Conservation (phyloP, 108 stramenopile species). For the Fistulifera solaris region DNA sequence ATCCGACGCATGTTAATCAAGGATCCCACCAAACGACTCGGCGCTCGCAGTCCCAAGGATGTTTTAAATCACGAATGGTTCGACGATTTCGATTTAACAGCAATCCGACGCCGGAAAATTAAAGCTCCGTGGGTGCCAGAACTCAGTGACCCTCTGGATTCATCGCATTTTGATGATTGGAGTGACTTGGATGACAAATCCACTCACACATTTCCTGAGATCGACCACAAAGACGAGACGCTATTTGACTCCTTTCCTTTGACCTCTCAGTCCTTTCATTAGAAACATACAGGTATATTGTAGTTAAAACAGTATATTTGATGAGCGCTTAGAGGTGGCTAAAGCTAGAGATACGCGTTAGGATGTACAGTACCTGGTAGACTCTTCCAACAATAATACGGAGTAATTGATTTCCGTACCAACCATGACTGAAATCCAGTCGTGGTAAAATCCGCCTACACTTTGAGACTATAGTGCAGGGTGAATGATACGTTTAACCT, state of each 20-base stretch:
- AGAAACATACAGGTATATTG: no score
- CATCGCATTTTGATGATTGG: slow-evolving; percentile 15
- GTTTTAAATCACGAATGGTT: slow-evolving; percentile 70
- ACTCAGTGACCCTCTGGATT: slow-evolving; percentile 55
- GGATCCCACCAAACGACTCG: slow-evolving; percentile 49
- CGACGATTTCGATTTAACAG: slow-evolving; percentile 50
- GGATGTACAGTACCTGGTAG: no score
- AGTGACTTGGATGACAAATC: slow-evolving; percentile 33
- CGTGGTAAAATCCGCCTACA: no score
- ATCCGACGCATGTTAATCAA: slow-evolving; percentile 44
- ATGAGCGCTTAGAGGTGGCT: no score
- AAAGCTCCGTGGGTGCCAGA: slow-evolving; percentile 84
- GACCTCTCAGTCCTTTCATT: no score
- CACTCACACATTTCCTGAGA: slow-evolving; percentile 4
- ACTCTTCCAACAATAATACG: no score
- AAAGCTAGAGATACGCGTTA: no score
- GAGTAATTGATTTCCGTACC: no score
- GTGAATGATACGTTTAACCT: no score
- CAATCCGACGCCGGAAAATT: slow-evolving; percentile 43
- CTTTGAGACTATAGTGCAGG: no score
- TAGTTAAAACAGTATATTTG: no score
- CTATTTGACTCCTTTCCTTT: background rate
- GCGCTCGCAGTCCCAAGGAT: slow-evolving; percentile 38
- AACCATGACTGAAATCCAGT: no score
- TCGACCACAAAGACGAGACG: background rate